A percentile compares a stretch with the other conserved stretches of the same genome.
phyloP scores from a whole-genome alignment of 164 flowering plant species.

The Protea cynaroides region DNA sequence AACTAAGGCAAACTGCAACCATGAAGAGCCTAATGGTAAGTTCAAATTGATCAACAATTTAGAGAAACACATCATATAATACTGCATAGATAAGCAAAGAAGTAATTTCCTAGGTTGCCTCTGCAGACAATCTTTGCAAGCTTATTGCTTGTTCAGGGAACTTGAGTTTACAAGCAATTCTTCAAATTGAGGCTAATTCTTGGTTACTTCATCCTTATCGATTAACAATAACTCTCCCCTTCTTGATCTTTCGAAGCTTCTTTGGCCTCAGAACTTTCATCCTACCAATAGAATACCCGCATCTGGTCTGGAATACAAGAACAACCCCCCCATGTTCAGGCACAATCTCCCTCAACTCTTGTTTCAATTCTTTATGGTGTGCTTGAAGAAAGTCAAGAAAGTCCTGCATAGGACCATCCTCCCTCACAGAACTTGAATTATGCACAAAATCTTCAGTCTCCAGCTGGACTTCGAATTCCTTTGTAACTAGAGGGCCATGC shows the following conservation, averaged over 20 bases:
- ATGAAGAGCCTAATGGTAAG: too few relatives aligned
- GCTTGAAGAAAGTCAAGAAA: constrained; percentile 59
- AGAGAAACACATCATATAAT: not conserved
- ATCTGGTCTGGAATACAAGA: constrained; percentile 69
- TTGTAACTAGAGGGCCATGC: constrained; percentile 69
- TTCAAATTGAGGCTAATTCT: not conserved
- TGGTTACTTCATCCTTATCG: not conserved
- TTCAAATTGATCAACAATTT: too few relatives aligned
- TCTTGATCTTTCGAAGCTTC: constrained; percentile 63
- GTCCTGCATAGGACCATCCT: constrained; percentile 38
- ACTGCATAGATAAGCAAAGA: not conserved
- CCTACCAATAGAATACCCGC: constrained; percentile 83
- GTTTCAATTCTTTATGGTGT: constrained; percentile 69
- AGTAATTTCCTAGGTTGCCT: not conserved
- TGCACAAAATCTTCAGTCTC: constrained; percentile 74
- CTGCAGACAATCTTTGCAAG: not conserved
- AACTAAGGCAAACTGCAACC: too few relatives aligned
- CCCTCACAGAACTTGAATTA: constrained; percentile 31
- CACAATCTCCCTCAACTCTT: constrained; percentile 87
- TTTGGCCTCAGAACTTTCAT: constrained; percentile 78
- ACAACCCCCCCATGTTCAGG: constrained; percentile 86
- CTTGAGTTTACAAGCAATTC: constrained; percentile 3
- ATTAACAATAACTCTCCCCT: constrained; percentile 9
- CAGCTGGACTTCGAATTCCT: constrained; percentile 82
- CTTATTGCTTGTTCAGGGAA: constrained; percentile 1